phyloP scores from a whole-genome alignment of 331 rosid species.

The Erythrophleum ivorense region DNA sequence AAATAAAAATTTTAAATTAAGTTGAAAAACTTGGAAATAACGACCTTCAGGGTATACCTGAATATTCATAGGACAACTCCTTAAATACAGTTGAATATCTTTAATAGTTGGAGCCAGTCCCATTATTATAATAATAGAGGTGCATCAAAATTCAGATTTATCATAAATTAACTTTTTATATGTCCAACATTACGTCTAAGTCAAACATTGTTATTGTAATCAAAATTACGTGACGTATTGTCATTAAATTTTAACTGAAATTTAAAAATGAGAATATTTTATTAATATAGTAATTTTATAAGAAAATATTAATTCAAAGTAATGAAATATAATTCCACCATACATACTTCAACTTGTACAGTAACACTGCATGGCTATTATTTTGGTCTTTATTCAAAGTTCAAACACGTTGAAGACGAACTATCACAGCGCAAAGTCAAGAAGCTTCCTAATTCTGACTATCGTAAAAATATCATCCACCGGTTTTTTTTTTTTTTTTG shows the following conservation, averaged over 20 bases:
- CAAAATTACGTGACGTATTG: neutral
- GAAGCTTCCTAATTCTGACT: constrained; percentile 44
- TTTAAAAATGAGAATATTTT: neutral
- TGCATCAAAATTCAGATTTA: too few species aligned
- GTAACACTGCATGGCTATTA: neutral
- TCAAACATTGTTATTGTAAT: neutral
- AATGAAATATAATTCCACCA: too few species aligned
- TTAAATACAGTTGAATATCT: too few species aligned
- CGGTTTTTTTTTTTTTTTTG: neutral
- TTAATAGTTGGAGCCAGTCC: too few species aligned
- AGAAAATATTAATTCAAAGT: too few species aligned
- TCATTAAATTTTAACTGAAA: neutral
- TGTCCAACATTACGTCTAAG: neutral
- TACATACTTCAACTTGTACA: neutral
- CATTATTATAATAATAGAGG: too few species aligned
- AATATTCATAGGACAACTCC: too few species aligned
- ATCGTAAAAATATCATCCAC: neutral
- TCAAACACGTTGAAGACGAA: constrained; percentile 19
- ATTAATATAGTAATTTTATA: neutral
- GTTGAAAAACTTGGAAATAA: too few species aligned
- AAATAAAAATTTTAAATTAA: too few species aligned
- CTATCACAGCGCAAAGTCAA: constrained; percentile 27
- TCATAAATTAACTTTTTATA: neutral
- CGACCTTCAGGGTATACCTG: too few species aligned
- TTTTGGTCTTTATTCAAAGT: constrained; percentile 16